These are phyloP conservation scores for Cryptosporidium viatorum DNA, from an alignment of 169 alveolate genomes.

Conservation along the genomic window DNA sequence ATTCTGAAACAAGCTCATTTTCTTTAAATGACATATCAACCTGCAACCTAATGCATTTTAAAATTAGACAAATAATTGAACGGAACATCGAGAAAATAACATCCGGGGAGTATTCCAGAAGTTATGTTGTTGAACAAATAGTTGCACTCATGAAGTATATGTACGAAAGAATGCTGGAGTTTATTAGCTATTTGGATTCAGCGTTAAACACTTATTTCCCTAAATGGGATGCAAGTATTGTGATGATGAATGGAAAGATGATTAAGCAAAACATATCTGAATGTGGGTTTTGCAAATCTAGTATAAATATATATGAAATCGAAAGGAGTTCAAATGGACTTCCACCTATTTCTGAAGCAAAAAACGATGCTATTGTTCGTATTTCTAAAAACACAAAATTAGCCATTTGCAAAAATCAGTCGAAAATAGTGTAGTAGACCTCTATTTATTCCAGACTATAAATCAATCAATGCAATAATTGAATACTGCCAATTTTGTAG, in stretches of 20 bases:
- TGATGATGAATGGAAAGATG: constrained; percentile 7
- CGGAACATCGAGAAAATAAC: background rate
- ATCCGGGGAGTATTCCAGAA: constrained; percentile 30
- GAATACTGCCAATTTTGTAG: constrained; percentile 14
- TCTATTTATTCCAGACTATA: constrained; percentile 4
- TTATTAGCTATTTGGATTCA: constrained; percentile 16
- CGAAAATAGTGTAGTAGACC: background rate
- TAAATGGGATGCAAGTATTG: constrained; percentile 2
- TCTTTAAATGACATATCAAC: background rate
- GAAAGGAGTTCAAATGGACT: background rate
- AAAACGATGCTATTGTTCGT: background rate
- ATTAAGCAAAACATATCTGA: background rate
- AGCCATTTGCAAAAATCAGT: constrained; percentile 16
- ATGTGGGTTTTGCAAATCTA: constrained; percentile 40
- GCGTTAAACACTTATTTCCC: constrained; percentile 38
- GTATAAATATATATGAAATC: constrained; percentile 12
- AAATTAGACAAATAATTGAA: constrained; percentile 53
- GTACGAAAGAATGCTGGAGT: constrained; percentile 8
- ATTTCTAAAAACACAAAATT: constrained; percentile 14
- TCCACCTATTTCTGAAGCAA: background rate
- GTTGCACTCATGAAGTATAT: constrained; percentile 21
- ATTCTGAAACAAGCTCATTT: background rate
- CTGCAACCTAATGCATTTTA: constrained; percentile 19
- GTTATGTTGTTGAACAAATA: constrained; percentile 42
- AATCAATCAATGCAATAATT: background rate